These are phyloP conservation scores for Blastobotrys serpentis DNA, from an alignment of 1,139 yeast genomes.

Conservation along the genomic window DNA sequence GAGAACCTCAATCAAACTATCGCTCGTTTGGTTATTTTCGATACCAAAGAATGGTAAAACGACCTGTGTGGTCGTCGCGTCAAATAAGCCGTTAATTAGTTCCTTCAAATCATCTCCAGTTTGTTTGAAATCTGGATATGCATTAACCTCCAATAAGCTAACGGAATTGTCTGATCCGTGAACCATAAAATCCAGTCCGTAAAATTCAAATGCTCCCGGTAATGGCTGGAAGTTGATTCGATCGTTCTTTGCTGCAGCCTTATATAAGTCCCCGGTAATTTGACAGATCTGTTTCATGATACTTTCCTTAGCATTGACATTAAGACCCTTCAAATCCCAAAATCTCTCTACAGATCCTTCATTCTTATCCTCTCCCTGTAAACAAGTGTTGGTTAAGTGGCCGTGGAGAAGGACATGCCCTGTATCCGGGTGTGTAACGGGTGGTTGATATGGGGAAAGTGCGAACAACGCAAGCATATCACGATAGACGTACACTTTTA, in stretches of 20 bases:
- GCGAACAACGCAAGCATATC: conserved; percentile 83
- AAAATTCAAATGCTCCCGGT: conserved; percentile 77
- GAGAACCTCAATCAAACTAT: conserved; percentile 12
- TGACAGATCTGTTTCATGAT: conserved; percentile 58
- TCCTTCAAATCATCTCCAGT: conserved; percentile 75
- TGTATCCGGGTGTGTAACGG: conserved; percentile 31
- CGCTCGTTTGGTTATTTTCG: conserved; percentile 2
- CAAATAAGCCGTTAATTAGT: conserved; percentile 47
- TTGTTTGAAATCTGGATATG: conserved; percentile 95
- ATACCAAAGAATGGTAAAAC: conserved; percentile 31
- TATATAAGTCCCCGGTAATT: conserved; percentile 68
- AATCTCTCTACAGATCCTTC: conserved; percentile 63
- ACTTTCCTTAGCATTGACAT: conserved; percentile 39
- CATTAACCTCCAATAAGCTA: conserved; percentile 75
- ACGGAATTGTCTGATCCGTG: conserved; percentile 51
- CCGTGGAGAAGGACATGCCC: conserved; percentile 51
- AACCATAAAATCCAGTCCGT: conserved; percentile 84
- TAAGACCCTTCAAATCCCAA: conserved; percentile 54
- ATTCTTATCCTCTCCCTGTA: conserved; percentile 56
- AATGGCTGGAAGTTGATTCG: conserved; percentile 87
- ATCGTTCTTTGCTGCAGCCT: conserved; percentile 79
- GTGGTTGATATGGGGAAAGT: conserved; percentile 48
- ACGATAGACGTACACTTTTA: conserved; percentile 74
- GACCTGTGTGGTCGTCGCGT: conserved; percentile 29
- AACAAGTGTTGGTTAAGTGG: conserved; percentile 90